Evolutionary conservation across 768 basidiomycete species (phyloP), one percentile per base, ranked within the genome.

Genomic region (Hericium coralloides): DNA sequence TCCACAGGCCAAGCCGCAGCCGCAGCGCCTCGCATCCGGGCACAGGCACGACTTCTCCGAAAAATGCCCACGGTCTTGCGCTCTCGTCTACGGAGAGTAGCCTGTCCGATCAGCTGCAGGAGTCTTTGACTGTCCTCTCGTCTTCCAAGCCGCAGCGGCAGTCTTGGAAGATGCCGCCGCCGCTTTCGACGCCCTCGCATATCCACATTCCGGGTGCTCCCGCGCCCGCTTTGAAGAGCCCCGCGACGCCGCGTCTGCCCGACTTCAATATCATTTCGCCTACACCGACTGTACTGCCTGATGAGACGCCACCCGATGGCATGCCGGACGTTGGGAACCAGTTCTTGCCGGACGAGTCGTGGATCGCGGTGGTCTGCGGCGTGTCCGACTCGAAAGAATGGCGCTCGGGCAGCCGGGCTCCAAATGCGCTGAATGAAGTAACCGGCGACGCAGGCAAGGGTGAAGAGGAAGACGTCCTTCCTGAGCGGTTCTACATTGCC

Each of bases 341-440:
- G 20, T 69, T 91, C 38, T 72, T 92, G 2, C 89, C 89, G 1
- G 80, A 84, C 53, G 72, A 71, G 7, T 77, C 79, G 5, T 91
- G 89, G 89, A 87, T 91, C 57, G 87, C 88, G 3, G 74, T 90
- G 52, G 83, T 92, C 7, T 91, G 89, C 63, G 88, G 89, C 4
- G 80, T 86, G 36, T 77, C 84, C 20, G 82, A 83, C 52, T 58
- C 79, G 77, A 56, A 77, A 77, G 62, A 78, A 79, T 74, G 72
- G 70, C 36, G 66, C 63, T 37, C 64, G 66, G 54, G 67, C 66
- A 31, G 70, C 68, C 52, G 67, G 17, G 55, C 57, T 15, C 41
- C 49, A 6, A 64, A 71, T 53, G 39, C 26, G 9, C 10, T 23
- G 38, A 18, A 37, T 15, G 18, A 8, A 1, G 26, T 15, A 12